Base-by-base conservation (phyloP, 176 grass and related monocot genomes). In the Poa pratensis region DNA sequence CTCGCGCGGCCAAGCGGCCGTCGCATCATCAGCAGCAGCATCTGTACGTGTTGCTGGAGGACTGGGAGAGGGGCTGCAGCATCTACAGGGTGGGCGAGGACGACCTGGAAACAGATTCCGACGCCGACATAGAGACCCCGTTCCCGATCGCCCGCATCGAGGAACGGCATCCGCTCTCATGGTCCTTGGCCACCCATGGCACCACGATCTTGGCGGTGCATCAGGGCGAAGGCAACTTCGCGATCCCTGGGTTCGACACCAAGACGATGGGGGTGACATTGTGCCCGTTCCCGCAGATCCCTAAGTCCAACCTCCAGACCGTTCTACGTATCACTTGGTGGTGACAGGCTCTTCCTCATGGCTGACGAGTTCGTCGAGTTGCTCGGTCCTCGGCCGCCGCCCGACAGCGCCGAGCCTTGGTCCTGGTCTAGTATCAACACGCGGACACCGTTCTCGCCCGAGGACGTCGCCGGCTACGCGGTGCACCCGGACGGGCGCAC, bases 11-110 rank as follows among this genome's bases (percentile, higher is more conserved):
- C 42, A 20, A 18, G 53, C 53, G 53, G 53, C 58, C 34, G 34
- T 35, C 34, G 34, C 34, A 35, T 35, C 34, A 35, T 3, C 34
- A 4, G 9, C 58, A 5, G 58, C 5, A 27, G 13, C 14, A 70
- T 18, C 64, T 82, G 5, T 70, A 70, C 80, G 28, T 82, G 5
- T 24, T 81, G 64, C 24, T 69, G 28, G 65, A 70, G 7, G 80
- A 82, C 32, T 82, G 80, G 80, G 80, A 82, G 7, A 40, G 34
- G 34, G 34, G 34, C 34, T 35, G 34, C 34, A 35, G 34, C 34
- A 35, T 35, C 34, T 35, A 35, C 34, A 35, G 34, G 34, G 34
- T 35, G 34, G 34, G 34, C 34, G 34, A 35, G 34, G 32, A 40
- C 15, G 79, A 69, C 79, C 67, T 69, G 4, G 62, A 20, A 28